phyloP scores from a whole-genome alignment of 2,329 filamentous ascomycete genomes.

The Colletotrichum echinochloae region DNA sequence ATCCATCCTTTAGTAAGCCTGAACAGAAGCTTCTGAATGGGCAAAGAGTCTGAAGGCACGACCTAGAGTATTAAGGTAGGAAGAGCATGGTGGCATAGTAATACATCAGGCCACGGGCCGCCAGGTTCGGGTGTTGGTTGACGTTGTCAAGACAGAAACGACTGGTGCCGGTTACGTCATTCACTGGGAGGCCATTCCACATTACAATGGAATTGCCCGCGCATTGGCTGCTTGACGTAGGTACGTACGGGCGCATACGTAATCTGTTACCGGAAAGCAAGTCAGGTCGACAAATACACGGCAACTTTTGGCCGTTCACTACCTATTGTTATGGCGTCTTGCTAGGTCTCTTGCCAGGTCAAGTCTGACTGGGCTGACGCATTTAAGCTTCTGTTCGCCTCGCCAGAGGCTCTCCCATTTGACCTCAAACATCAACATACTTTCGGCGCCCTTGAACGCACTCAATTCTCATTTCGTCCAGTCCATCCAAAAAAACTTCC shows the following conservation, averaged over 20 bases:
- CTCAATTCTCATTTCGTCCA: too few species aligned
- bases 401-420: conserved; percentile 1
- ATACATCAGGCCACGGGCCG: conserved; percentile 14
- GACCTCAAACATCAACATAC: conserved; percentile 15
- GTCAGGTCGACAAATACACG: conserved; percentile 11
- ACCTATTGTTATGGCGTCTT: too few species aligned
- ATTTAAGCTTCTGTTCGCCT: conserved; percentile 37
- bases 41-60: neutral
- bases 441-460: conserved; percentile 19
- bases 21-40: neutral
- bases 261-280: conserved; percentile 23
- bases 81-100: neutral
- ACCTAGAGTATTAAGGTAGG: neutral
- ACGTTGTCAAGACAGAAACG: conserved; percentile 23
- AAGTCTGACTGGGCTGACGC: conserved; percentile 10
- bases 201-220: conserved; percentile 15
- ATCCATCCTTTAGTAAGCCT: neutral
- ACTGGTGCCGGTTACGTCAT: conserved; percentile 39
- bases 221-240: conserved; percentile 25
- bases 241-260: conserved; percentile 19
- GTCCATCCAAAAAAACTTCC: neutral
- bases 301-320: conserved; percentile 31
- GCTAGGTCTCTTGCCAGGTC: conserved; percentile 12
- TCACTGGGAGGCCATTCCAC: conserved; percentile 5
- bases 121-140: conserved; percentile 18